Evolutionary conservation across 805 yeast species (phyloP).

Genomic region (Komagataella pseudopastoris): DNA sequence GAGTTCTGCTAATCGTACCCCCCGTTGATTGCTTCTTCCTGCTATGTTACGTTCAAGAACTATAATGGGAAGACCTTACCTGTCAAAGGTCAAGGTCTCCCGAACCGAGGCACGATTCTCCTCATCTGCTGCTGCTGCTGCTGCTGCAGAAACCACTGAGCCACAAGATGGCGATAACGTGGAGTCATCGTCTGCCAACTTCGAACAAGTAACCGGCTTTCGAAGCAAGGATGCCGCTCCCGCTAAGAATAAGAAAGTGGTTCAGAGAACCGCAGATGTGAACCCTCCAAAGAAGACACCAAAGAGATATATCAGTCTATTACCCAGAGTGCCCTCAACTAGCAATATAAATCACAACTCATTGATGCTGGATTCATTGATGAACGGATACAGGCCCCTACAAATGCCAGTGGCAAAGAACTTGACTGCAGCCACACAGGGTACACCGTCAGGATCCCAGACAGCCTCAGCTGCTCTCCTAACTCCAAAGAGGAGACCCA

Average conservation of each 20-base stretch:
- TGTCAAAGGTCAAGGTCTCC: neutral
- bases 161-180: neutral
- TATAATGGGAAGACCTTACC: neutral
- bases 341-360: slow-evolving; percentile 15
- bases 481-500: slow-evolving; percentile 1
- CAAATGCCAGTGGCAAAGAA: slow-evolving; percentile 15
- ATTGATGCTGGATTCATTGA: slow-evolving; percentile 15
- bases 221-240: neutral
- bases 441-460: neutral
- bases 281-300: neutral
- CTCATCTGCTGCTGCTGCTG: neutral
- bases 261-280: neutral
- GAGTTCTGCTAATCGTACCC: neutral
- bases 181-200: neutral
- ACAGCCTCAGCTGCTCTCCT: neutral
- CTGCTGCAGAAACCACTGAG: neutral
- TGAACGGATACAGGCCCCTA: slow-evolving; percentile 15
- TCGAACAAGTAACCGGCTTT: neutral
- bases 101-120: neutral
- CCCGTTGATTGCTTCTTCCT: neutral
- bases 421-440: slow-evolving; percentile 10
- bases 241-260: neutral
- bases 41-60: neutral
- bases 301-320: slow-evolving; percentile 13
- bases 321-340: slow-evolving; percentile 20